These are phyloP conservation scores for Hortaea sp. DNA, from an alignment of 2,329 filamentous ascomycete species.

Conservation along the genomic window DNA sequence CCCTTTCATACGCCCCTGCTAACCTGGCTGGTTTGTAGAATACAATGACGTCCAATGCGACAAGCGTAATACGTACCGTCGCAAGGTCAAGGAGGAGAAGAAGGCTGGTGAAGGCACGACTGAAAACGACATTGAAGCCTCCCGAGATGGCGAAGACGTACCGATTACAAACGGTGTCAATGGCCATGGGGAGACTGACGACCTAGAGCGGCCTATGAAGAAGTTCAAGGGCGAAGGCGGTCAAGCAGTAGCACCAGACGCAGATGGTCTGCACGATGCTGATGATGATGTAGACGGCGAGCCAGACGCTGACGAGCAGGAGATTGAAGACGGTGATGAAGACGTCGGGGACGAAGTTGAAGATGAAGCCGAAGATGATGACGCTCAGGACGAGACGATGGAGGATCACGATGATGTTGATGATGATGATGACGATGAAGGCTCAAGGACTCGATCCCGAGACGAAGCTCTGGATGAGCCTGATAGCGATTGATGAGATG, in stretches of 20 bases:
- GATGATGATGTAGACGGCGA: constrained; percentile 43
- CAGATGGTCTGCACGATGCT: constrained; percentile 36
- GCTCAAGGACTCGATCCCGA: background rate
- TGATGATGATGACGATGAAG: constrained; percentile 37
- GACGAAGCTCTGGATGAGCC: constrained; percentile 27
- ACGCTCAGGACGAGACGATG: constrained; percentile 43
- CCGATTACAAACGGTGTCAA: constrained; percentile 12
- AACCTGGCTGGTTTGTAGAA: constrained; percentile 34
- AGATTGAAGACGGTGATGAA: constrained; percentile 39
- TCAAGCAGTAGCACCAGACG: constrained; percentile 29
- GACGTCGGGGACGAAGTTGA: constrained; percentile 36
- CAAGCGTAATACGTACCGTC: constrained; percentile 63
- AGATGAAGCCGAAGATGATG: constrained; percentile 30
- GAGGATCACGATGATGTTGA: constrained; percentile 25
- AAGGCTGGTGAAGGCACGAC: constrained; percentile 11
- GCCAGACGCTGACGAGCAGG: constrained; percentile 45
- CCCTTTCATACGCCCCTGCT: background rate
- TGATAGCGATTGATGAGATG: constrained; percentile 19
- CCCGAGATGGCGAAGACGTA: constrained; percentile 8
- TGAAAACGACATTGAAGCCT: constrained; percentile 6
- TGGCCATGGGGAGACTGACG: constrained; percentile 22
- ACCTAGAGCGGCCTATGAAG: constrained; percentile 40
- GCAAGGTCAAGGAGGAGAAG: constrained; percentile 59
- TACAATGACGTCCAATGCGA: constrained; percentile 64
- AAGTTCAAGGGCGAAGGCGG: constrained; percentile 38